Base-by-base conservation (phyloP, 129 eudicot species). In the Cynara cardunculus region DNA sequence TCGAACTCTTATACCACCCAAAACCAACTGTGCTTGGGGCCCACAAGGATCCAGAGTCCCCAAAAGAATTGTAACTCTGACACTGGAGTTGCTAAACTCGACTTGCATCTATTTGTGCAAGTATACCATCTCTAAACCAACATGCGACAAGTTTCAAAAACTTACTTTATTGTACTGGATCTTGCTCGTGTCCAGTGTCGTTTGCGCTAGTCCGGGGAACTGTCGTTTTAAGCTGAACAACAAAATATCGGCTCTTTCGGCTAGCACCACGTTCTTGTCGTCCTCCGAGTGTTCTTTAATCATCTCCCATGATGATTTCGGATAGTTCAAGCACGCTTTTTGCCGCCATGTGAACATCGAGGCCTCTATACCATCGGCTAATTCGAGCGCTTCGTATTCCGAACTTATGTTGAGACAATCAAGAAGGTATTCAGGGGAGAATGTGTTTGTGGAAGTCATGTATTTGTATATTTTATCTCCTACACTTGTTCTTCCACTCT, bases 331-430 rank as follows among this genome's bases (percentile, higher is more conserved):
- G 85, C 91, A 85, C 22, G 93, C 87, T 78, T 94, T 94, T 9
- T 92, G 94, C 70, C 95, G 87, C 97, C 98, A 92, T 46, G 86
- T 92, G 84, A 78, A 83, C 91, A 94, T 83, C 0, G 98, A 85
- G 16, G 97, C 97, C 87, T 94, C 98, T 16, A 94, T 88, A 62
- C 92, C 84, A 75, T 92, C 98, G 2, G 98, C 98, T 25, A 94
- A 89, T 86, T 92, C 94, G 0, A 94, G 91, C 19, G 98, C 97
- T 86, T 92, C 98, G 25, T 92, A 96, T 86, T 92, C 98, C 1
- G 97, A 89, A 81, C 85, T 86, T 83, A 94, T 69, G 71, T 86
- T 85, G 83, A 92, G 92, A 41, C 73, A 80, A 74, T 89, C 88
- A 5, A 94, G 94, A 24, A 94, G 88, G 67, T 87, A 75, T 25